Conservation (phyloP, 2,329 filamentous ascomycete species). For the Atkinsonella hypoxylon region DNA sequence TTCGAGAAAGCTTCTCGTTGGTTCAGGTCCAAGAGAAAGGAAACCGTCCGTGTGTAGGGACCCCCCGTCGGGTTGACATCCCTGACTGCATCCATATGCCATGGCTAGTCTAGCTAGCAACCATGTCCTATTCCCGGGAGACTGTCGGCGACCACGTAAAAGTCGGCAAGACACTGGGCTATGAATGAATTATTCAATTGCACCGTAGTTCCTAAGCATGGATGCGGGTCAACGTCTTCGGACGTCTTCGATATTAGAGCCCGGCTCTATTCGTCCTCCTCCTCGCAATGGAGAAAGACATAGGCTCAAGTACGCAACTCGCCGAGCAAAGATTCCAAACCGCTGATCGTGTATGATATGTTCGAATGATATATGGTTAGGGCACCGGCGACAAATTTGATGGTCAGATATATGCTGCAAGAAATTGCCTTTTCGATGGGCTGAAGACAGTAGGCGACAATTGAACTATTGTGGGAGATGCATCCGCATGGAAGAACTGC, state of each 20-base stretch:
- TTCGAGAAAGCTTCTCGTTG: conserved; percentile 10
- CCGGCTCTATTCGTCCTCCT: background rate
- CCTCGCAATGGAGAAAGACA: background rate
- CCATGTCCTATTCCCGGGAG: background rate
- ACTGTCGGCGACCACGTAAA: background rate
- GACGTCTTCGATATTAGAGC: too few relatives aligned
- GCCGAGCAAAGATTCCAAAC: background rate
- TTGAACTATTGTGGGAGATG: background rate
- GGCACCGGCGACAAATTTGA: background rate
- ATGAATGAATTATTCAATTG: background rate
- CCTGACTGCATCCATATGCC: conserved; percentile 2
- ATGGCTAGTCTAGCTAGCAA: conserved; percentile 3
- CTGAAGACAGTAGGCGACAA: background rate
- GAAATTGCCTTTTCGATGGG: background rate
- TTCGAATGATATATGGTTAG: background rate
- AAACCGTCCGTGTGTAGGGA: background rate
- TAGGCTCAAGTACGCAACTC: background rate
- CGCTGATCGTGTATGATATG: background rate
- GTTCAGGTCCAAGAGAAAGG: conserved; percentile 1
- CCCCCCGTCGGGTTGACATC: background rate
- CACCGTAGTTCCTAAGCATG: background rate
- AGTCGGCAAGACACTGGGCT: background rate
- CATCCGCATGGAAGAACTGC: background rate
- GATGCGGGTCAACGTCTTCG: background rate
- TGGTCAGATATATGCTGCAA: background rate